phyloP scores from a whole-genome alignment of 345 rosid species.

The Garcia nutans region DNA sequence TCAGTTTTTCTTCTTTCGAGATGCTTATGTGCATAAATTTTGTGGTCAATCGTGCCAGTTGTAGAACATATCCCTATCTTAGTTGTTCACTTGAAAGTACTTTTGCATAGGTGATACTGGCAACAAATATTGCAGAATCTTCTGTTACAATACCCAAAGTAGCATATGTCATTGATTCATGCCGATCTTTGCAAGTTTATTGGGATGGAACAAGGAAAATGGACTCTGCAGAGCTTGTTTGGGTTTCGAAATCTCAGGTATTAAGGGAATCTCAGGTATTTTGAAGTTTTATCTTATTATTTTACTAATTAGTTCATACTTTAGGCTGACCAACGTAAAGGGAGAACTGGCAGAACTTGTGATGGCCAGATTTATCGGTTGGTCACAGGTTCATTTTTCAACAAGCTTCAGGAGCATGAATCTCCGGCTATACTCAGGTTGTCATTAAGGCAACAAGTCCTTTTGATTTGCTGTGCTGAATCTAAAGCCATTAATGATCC shows the following conservation, averaged over 20 bases:
- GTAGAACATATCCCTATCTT: constrained; percentile 4
- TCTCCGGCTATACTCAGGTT: constrained; percentile 69
- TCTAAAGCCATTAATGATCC: constrained; percentile 83
- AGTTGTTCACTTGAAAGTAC: constrained; percentile 9
- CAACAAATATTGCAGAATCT: constrained; percentile 95
- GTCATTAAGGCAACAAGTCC: constrained; percentile 85
- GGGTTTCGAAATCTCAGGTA: constrained; percentile 98
- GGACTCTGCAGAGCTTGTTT: constrained; percentile 71
- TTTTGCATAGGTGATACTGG: constrained; percentile 70
- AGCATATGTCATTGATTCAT: constrained; percentile 87
- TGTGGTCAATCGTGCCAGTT: background rate
- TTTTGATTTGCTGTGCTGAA: constrained; percentile 76
- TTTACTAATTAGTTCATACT: constrained; percentile 26
- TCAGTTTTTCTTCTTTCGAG: background rate
- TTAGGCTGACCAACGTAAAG: constrained; percentile 92
- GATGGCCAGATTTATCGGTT: constrained; percentile 89
- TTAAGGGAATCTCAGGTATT: constrained; percentile 6
- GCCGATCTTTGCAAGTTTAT: constrained; percentile 88
- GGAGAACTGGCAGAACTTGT: constrained; percentile 97
- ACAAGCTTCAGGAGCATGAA: constrained; percentile 62
- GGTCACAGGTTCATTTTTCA: constrained; percentile 76
- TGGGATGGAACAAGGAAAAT: constrained; percentile 65
- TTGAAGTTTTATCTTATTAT: constrained; percentile 5
- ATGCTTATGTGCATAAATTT: background rate
- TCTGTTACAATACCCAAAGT: constrained; percentile 95